Evolutionary conservation across 2,329 filamentous ascomycete species (phyloP), one percentile per base, ranked within the genome.

Genomic region (Mariannaea sp.): DNA sequence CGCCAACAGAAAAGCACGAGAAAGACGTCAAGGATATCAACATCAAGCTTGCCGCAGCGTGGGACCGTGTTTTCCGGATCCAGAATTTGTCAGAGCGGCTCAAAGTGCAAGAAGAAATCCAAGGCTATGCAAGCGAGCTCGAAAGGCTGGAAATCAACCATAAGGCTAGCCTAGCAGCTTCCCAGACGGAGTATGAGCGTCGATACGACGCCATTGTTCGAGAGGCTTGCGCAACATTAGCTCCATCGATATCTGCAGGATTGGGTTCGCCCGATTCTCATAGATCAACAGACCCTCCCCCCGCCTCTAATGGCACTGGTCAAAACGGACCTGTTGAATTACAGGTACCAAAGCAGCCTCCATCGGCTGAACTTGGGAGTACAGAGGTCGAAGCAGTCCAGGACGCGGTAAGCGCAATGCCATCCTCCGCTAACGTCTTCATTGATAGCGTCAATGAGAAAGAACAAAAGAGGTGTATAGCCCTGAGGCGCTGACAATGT

Each of bases 161-260:
- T 43, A 43, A 49, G 35, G 39, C 35, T 33, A 41, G 24, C 24
- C 43, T 42, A 30, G 45, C 17, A 33, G 56, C 44, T 44, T 42
- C 29, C 14, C 26, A 49, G 32, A 45, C 48, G 41, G 49, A 44
- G 45, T 47, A 55, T 19, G 32, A 35, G 39, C 44, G 41, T 36
- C 10, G 44, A 13, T 24, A 48, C 48, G 43, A 59, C 47, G 36
- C 22, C 10, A 5, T 39, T 33, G 26, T 46, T 26, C 42, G 38
- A 26, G 56, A 20, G 43, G 43, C 40, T 56, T 41, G 46, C 56
- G 19, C 49, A 35, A 38, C n/a, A n/a, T n/a, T n/a, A 57, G 32
- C 19, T 56, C 40, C 7, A 13, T 14, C 36, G 10, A 30, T 26
- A 20, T 40, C 16, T 5, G 27, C 27, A 26, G 16, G n/a, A 19